Evolutionary conservation across 179 eudicot species (phyloP).

Genomic region (Vitellaria paradoxa): DNA sequence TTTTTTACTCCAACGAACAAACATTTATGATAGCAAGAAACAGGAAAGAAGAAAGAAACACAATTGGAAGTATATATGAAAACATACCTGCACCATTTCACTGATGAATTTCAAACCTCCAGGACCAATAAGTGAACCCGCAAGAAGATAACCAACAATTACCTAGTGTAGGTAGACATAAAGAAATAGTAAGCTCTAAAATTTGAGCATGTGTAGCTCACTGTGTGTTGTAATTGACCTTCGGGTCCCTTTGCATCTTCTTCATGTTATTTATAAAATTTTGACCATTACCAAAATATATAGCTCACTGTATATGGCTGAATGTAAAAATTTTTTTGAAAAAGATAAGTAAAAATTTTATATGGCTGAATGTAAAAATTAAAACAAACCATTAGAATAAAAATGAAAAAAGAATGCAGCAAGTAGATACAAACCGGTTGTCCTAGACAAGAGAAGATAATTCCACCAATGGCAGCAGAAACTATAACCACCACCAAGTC

Average conservation of each 20-base stretch:
- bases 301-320: neutral
- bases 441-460: conserved; percentile 88
- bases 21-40: neutral
- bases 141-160: conserved; percentile 98
- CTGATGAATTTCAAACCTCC: conserved; percentile 89
- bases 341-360: too few species aligned
- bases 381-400: neutral
- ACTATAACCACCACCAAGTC: conserved; percentile 93
- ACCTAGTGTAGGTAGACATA: conserved; percentile 47
- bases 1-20: too few species aligned
- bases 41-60: neutral
- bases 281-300: too few species aligned
- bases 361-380: neutral
- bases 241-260: too few species aligned
- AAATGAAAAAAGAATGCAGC: conserved; percentile 6
- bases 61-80: neutral
- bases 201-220: neutral
- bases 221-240: neutral
- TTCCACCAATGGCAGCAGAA: conserved; percentile 98
- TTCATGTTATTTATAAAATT: too few species aligned
- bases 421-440: conserved; percentile 70
- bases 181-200: neutral
- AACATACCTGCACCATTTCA: conserved; percentile 96
- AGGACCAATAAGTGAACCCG: conserved; percentile 94
- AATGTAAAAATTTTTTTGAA: neutral